Percentiles rank a stretch among this genome's conserved stretches.
Evolutionary conservation across 2,329 filamentous ascomycete species (phyloP).

Genomic region (Fusarium xylarioides): DNA sequence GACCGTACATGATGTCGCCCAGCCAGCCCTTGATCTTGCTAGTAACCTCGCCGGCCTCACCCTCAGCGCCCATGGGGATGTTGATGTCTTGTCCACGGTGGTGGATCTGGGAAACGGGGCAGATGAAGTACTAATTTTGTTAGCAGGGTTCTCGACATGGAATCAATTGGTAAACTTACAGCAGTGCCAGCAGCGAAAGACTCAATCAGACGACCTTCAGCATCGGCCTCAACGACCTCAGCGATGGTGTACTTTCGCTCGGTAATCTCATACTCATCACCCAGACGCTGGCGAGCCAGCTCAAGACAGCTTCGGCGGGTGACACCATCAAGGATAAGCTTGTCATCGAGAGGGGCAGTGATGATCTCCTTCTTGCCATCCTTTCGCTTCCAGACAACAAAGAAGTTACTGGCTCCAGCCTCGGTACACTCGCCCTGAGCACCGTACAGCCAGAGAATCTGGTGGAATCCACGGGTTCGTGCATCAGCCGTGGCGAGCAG

Average conservation of each 20-base stretch:
- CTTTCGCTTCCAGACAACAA: slow-evolving; percentile 75
- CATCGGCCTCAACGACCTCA: slow-evolving; percentile 76
- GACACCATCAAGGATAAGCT: slow-evolving; percentile 87
- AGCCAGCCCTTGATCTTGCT: slow-evolving; percentile 72
- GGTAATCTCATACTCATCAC: slow-evolving; percentile 71
- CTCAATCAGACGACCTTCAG: slow-evolving; percentile 82
- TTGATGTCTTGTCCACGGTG: slow-evolving; percentile 71
- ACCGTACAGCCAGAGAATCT: slow-evolving; percentile 95
- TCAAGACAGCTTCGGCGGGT: slow-evolving; percentile 85
- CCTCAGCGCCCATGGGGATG: slow-evolving; percentile 67
- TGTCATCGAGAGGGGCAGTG: slow-evolving; percentile 83
- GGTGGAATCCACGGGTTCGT: slow-evolving; percentile 76
- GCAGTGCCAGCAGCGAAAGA: slow-evolving; percentile 89
- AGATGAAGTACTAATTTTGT: slow-evolving; percentile 70
- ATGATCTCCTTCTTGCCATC: slow-evolving; percentile 70
- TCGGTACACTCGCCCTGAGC: slow-evolving; percentile 82
- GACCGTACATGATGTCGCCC: slow-evolving; percentile 78
- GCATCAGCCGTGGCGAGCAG: slow-evolving; percentile 83
- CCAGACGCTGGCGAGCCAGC: slow-evolving; percentile 71
- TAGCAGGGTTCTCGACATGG: neutral
- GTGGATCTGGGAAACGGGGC: slow-evolving; percentile 72
- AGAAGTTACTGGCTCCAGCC: slow-evolving; percentile 92
- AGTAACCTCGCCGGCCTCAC: slow-evolving; percentile 63
- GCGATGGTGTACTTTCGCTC: slow-evolving; percentile 85
- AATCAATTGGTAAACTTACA: slow-evolving; percentile 59